Evolutionary conservation across 495 filamentous ascomycete genomes (phyloP).

Genomic region (Aspergillus campestris): DNA sequence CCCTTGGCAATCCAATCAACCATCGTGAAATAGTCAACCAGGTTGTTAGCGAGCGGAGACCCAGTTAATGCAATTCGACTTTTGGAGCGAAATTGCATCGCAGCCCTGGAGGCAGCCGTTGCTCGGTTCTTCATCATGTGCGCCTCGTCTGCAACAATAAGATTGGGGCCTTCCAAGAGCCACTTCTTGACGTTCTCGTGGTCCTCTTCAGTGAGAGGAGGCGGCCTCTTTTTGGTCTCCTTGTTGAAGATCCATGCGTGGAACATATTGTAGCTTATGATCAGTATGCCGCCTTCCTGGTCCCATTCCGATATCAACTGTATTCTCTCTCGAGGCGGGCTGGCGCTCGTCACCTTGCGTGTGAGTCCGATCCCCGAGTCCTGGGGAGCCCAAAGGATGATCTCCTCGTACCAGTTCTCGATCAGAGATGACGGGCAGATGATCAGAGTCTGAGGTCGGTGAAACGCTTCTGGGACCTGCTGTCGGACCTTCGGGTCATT

Average conservation of each 20-base stretch:
- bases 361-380: conserved; percentile 40
- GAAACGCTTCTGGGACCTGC: conserved; percentile 61
- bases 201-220: conserved; percentile 21
- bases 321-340: conserved; percentile 25
- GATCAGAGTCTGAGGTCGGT: conserved; percentile 55
- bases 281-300: conserved; percentile 57
- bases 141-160: conserved; percentile 86
- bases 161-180: conserved; percentile 52
- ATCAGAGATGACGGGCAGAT: conserved; percentile 68
- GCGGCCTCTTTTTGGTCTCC: conserved; percentile 8
- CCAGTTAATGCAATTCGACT: conserved; percentile 82
- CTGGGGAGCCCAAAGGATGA: conserved; percentile 57
- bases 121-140: conserved; percentile 64
- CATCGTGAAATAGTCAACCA: conserved; percentile 75
- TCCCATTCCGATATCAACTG: conserved; percentile 49
- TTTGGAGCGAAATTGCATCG: conserved; percentile 51
- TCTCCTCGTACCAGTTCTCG: conserved; percentile 77
- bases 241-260: conserved; percentile 35
- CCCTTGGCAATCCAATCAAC: conserved; percentile 81
- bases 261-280: conserved; percentile 69
- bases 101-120: conserved; percentile 42
- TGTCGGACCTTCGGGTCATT: conserved; percentile 41
- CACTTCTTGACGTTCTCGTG: conserved; percentile 33
- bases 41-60: conserved; percentile 75
- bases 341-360: conserved; percentile 35